phyloP scores from a whole-genome alignment of 1,139 yeast species.

The Diutina siamensis region DNA sequence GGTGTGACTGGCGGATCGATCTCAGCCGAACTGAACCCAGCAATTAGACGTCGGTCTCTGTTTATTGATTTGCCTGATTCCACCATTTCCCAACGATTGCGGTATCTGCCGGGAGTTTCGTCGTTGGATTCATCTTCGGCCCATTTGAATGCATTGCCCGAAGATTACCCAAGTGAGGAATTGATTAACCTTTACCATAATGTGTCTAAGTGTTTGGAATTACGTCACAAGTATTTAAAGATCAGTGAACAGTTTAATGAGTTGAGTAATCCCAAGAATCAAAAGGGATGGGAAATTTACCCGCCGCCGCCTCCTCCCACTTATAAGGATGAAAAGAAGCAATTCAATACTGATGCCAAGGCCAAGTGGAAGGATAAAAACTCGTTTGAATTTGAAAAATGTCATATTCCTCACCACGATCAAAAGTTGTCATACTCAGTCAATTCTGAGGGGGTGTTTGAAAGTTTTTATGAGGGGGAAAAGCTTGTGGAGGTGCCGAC shows the following conservation, averaged over 20 bases:
- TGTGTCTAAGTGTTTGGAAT: constrained; percentile 58
- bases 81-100: constrained; percentile 9
- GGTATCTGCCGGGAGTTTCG: constrained; percentile 16
- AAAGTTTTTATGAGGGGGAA: constrained; percentile 30
- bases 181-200: constrained; percentile 58
- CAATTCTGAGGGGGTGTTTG: constrained; percentile 59
- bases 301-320: constrained; percentile 95
- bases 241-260: constrained; percentile 59
- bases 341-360: constrained; percentile 41
- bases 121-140: constrained; percentile 10
- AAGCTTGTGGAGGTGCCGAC: constrained; percentile 58
- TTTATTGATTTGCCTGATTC: constrained; percentile 38
- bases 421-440: constrained; percentile 32
- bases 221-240: constrained; percentile 67
- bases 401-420: constrained; percentile 50
- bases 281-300: constrained; percentile 60
- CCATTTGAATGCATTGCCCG: constrained; percentile 44
- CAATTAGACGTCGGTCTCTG: constrained; percentile 25
- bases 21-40: background rate
- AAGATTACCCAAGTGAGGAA: constrained; percentile 60
- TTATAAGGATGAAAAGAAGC: constrained; percentile 53
- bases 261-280: constrained; percentile 73
- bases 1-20: background rate
- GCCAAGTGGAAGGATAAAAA: constrained; percentile 21
- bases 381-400: constrained; percentile 49